Evolutionary conservation across 2,329 filamentous ascomycete species (phyloP).

Genomic region (Boeremia lycopersici): DNA sequence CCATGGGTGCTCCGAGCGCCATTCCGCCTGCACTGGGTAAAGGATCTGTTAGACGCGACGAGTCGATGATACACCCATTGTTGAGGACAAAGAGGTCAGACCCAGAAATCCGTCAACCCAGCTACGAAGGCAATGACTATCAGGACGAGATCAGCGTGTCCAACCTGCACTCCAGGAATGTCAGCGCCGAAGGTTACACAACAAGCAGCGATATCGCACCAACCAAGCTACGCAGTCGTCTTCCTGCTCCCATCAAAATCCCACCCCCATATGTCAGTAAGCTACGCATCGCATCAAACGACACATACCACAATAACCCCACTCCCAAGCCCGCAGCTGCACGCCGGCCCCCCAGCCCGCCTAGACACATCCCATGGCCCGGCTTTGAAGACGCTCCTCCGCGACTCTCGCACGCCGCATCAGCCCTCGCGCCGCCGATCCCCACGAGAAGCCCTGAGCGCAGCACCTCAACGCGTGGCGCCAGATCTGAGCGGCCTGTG

Average conservation of each 20-base stretch:
- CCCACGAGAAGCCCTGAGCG: conserved; percentile 30
- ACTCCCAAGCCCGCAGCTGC: neutral
- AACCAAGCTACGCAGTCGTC: conserved; percentile 16
- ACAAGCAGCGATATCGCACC: neutral
- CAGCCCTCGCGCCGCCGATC: conserved; percentile 20
- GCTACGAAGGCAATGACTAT: conserved; percentile 35
- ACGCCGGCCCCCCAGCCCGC: neutral
- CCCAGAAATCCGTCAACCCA: conserved; percentile 22
- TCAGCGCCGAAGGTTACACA: neutral
- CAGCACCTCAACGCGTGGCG: neutral
- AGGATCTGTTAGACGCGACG: neutral
- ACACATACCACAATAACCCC: neutral
- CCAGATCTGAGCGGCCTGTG: conserved; percentile 5
- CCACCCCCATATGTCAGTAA: conserved; percentile 21
- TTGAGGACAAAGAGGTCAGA: conserved; percentile 1
- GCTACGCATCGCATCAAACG: conserved; percentile 15
- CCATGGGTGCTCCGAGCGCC: conserved; percentile 25
- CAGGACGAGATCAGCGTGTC: conserved; percentile 26
- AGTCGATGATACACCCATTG: neutral
- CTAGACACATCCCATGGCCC: conserved; percentile 12
- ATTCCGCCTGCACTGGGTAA: conserved; percentile 25
- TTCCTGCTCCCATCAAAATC: conserved; percentile 28
- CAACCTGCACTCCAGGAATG: conserved; percentile 17
- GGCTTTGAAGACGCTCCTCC: conserved; percentile 16
- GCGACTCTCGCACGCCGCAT: conserved; percentile 2